Base-by-base conservation (phyloP, 495 filamentous ascomycete genomes). In the Penicillium chermesinum region DNA sequence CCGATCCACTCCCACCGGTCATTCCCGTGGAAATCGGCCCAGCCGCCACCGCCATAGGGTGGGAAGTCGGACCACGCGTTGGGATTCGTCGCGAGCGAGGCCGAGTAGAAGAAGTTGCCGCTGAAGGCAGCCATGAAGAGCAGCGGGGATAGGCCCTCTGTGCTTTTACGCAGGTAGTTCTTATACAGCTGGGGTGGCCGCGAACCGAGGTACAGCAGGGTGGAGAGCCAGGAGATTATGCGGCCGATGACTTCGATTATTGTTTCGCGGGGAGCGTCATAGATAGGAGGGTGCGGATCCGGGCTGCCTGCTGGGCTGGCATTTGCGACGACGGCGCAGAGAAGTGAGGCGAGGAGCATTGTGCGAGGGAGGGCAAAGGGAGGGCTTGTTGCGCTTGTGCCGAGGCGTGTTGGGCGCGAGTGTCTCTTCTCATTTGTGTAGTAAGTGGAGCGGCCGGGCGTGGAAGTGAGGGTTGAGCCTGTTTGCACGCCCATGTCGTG, bases 51-150 rank as follows among this genome's bases (percentile, higher is more conserved):
- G n/a, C 84, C 84, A 52, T 84, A 80, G 0, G 85, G 69, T 7
- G 70, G 65, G 38, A 76, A 81, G 48, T 80, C 67, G 44, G 64
- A 56, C 85, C 84, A 87, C 22, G 78, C 85, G 46, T 81, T 78
- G 5, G 85, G 85, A 59, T 87, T 88, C 4, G 82, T 73, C 17
- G 85, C 58, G 7, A 88, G 63, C 9, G 84, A 85, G 30, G 71
- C 51, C 10, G 81, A 84, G 67, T 88, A 88, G 71, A 87, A 87
- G 39, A 86, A 57, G 59, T 88, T 88, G 13, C 85, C 85, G 53
- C 74, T 76, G 58, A 88, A 88, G 12, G 85, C 84, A 9, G 85
- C 85, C 39, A 80, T 67, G 65, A 88, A 88, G 34, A 88, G 77
- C 1, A 77, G 56, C 2, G 83, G 81, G 0, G 79, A 83, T n/a